Evolutionary conservation across 1,284 basidiomycete species (phyloP).

Genomic region (Pterulicium gracile): DNA sequence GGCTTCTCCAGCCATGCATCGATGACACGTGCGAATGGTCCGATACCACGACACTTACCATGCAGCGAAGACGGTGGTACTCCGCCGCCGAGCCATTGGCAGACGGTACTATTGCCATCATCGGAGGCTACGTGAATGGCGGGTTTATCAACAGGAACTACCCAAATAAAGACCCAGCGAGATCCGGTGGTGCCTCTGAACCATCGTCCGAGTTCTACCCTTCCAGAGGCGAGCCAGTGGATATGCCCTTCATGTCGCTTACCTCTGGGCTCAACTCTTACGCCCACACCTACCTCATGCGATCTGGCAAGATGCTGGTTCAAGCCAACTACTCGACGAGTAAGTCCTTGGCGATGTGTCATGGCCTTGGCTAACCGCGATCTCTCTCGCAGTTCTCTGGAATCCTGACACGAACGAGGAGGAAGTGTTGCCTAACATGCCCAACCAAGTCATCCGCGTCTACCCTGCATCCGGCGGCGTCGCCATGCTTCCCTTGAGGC

Average conservation of each 20-base stretch:
- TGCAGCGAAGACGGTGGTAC: constrained; percentile 81
- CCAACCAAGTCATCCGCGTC: constrained; percentile 50
- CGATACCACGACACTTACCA: constrained; percentile 56
- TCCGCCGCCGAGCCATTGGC: constrained; percentile 73
- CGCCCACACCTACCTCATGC: constrained; percentile 45
- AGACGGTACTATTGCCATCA: constrained; percentile 59
- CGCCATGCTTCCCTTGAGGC: constrained; percentile 74
- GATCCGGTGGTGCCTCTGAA: constrained; percentile 56
- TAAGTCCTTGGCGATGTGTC: constrained; percentile 10
- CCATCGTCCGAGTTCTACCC: constrained; percentile 81
- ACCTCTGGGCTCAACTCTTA: constrained; percentile 79
- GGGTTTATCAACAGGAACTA: constrained; percentile 82
- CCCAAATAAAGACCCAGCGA: constrained; percentile 54
- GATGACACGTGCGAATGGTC: constrained; percentile 62
- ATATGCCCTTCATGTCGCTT: constrained; percentile 69
- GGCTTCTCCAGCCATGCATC: constrained; percentile 71
- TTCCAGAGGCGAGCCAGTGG: constrained; percentile 42
- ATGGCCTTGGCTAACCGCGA: constrained; percentile 9
- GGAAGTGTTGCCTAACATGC: constrained; percentile 37
- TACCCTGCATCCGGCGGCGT: constrained; percentile 79
- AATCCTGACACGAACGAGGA: constrained; percentile 40
- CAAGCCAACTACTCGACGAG: constrained; percentile 42
- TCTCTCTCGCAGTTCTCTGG: constrained; percentile 31
- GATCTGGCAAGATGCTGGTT: constrained; percentile 37
- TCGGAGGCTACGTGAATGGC: constrained; percentile 78